Conservation (phyloP, 345 rosid species). For the Salix purpurea region DNA sequence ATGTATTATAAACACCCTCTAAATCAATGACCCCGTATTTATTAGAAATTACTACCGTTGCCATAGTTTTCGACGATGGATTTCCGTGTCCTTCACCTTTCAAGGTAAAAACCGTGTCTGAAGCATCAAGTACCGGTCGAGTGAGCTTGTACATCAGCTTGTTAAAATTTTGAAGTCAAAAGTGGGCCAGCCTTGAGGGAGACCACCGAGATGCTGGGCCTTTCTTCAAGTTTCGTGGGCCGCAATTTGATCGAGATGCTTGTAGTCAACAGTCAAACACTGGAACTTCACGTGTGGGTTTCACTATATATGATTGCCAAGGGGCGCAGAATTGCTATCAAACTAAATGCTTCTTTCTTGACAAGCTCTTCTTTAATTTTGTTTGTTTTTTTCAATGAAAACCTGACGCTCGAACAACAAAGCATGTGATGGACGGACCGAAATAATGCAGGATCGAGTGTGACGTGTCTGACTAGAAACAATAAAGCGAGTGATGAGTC, state of each 20-base stretch:
- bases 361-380: background rate
- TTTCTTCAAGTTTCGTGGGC: background rate
- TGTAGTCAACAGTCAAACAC: too few relatives aligned
- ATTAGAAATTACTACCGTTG: background rate
- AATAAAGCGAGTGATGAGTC: background rate
- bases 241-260: background rate
- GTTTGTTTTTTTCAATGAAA: background rate
- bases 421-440: background rate
- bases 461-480: background rate
- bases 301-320: too few relatives aligned
- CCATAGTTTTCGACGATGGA: background rate
- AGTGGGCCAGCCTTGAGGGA: background rate
- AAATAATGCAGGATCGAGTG: background rate
- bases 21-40: background rate
- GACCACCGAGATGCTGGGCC: background rate
- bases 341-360: background rate
- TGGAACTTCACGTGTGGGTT: too few relatives aligned
- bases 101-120: background rate
- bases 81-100: too few relatives aligned
- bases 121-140: background rate
- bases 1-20: too few relatives aligned
- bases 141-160: background rate
- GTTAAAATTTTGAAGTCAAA: background rate
- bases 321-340: background rate
- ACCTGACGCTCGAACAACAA: background rate